Evolutionary conservation across 768 basidiomycete species (phyloP).

Genomic region (Hygrocybe coccinea): DNA sequence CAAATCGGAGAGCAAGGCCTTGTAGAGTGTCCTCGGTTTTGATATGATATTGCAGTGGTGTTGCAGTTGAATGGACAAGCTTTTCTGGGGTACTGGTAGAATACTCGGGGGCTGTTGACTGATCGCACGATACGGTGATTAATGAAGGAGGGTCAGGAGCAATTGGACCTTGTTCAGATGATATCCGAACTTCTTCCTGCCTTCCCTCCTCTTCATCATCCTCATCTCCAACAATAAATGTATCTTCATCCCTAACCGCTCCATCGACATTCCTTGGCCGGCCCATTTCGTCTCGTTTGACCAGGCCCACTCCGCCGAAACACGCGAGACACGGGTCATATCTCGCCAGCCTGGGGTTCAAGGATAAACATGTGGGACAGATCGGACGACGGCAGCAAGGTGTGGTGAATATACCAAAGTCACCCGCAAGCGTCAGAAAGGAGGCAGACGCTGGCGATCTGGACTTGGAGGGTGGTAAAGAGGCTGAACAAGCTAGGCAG

Average conservation of each 20-base stretch:
- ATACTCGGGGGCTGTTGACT: not conserved
- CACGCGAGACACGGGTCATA: constrained; percentile 74
- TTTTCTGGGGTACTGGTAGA: constrained; percentile 3
- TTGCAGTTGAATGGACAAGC: not conserved
- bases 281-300: constrained; percentile 8
- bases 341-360: constrained; percentile 58
- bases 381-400: constrained; percentile 63
- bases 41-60: constrained; percentile 47
- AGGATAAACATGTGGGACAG: constrained; percentile 51
- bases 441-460: not conserved
- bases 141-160: not conserved
- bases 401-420: constrained; percentile 42
- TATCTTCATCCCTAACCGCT: constrained; percentile 54
- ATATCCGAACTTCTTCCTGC: not conserved
- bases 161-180: constrained; percentile 5
- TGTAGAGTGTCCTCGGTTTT: constrained; percentile 54
- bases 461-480: constrained; percentile 39
- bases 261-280: constrained; percentile 42
- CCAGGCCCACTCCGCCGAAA: constrained; percentile 49
- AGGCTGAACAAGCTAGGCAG: constrained; percentile 60
- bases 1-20: constrained; percentile 58
- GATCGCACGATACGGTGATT: too few species aligned
- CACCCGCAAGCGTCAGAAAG: constrained; percentile 1
- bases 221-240: constrained; percentile 63
- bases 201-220: constrained; percentile 40